These are phyloP conservation scores for Cladosporium phlei DNA, from an alignment of 2,329 filamentous ascomycete genomes.

Conservation along the genomic window DNA sequence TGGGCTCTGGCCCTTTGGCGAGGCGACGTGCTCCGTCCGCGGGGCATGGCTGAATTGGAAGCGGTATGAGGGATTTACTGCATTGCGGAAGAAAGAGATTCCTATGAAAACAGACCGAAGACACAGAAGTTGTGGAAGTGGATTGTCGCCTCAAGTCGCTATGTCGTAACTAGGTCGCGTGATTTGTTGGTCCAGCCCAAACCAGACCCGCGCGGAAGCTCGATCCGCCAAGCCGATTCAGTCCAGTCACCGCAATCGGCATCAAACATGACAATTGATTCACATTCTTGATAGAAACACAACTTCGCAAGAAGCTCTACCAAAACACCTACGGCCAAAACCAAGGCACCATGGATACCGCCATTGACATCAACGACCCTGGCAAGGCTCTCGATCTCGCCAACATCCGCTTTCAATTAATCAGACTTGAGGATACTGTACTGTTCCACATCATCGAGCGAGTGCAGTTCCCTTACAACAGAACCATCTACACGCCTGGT, in stretches of 20 bases:
- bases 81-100: no score
- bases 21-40: constrained; percentile 30
- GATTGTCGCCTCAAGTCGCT: no score
- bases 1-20: constrained; percentile 10
- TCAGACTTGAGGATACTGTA: constrained; percentile 94
- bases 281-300: constrained; percentile 52
- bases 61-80: not conserved
- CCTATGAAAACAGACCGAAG: no score
- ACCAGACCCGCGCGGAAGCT: no score
- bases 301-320: constrained; percentile 54
- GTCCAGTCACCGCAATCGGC: constrained; percentile 1
- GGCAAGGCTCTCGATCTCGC: constrained; percentile 80
- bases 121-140: no score
- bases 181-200: not conserved
- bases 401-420: constrained; percentile 75
- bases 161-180: no score
- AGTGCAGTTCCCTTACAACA: constrained; percentile 92
- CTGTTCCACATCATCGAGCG: constrained; percentile 95
- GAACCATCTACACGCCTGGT: constrained; percentile 76
- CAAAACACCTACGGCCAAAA: not conserved
- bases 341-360: constrained; percentile 67
- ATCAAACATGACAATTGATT: constrained; percentile 46
- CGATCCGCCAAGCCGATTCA: constrained; percentile 4
- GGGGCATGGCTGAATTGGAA: constrained; percentile 19
- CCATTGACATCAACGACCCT: constrained; percentile 81